Conservation (phyloP, 306 rosid genomes). For the Chamaecrista fasciculata region DNA sequence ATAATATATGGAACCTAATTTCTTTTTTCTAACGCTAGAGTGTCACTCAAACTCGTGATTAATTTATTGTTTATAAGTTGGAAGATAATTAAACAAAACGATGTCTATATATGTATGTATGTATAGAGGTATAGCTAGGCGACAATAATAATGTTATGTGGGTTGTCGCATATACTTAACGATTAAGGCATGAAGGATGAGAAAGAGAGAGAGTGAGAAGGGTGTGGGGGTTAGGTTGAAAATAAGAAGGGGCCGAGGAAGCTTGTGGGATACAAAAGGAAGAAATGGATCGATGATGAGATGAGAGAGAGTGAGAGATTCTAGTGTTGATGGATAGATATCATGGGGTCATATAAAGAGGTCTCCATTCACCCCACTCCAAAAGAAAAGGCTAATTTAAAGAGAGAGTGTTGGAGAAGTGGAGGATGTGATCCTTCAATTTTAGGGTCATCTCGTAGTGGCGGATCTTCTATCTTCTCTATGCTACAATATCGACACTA, state of each 20-base stretch:
- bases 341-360: conserved; percentile 48
- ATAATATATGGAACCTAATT: too few relatives aligned
- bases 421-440: conserved; percentile 38
- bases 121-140: too few relatives aligned
- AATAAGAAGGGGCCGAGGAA: conserved; percentile 28
- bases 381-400: conserved; percentile 27
- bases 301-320: conserved; percentile 40
- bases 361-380: conserved; percentile 46
- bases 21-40: too few relatives aligned
- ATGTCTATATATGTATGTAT: too few relatives aligned
- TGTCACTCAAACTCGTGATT: neutral
- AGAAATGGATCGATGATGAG: neutral
- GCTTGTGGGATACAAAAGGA: conserved; percentile 66
- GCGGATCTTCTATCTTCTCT: conserved; percentile 49
- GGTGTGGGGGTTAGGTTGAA: too few relatives aligned
- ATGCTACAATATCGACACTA: conserved; percentile 19
- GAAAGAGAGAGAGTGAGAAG: conserved; percentile 35
- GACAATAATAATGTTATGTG: neutral
- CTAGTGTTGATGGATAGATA: conserved; percentile 10
- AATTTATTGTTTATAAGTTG: too few relatives aligned
- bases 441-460: neutral
- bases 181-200: conserved; percentile 36
- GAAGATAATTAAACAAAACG: too few relatives aligned
- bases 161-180: conserved; percentile 34
- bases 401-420: conserved; percentile 34